phyloP scores from a whole-genome alignment of 441 rosid species.

The Isatis lusitanica region DNA sequence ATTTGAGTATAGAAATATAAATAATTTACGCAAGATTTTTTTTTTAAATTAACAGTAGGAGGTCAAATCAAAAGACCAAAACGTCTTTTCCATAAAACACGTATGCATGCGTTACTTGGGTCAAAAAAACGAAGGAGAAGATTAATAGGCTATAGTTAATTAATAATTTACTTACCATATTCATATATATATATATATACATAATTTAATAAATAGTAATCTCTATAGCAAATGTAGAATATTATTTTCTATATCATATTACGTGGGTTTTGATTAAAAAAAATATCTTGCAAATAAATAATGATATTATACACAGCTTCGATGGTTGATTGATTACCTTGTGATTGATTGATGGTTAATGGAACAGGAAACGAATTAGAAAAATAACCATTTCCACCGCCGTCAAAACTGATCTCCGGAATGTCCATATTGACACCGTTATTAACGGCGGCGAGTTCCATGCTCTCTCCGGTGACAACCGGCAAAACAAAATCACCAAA shows the following conservation, averaged over 20 bases:
- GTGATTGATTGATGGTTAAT: slow-evolving; percentile 43
- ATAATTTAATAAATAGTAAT: not conserved
- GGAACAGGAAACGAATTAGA: slow-evolving; percentile 42
- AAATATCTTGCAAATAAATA: not conserved
- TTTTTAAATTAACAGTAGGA: not conserved
- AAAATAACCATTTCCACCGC: slow-evolving; percentile 22
- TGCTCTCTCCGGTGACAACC: slow-evolving; percentile 8
- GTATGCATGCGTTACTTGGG: slow-evolving; percentile 30
- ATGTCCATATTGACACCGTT: slow-evolving; percentile 6
- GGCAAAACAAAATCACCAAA: slow-evolving; percentile 27
- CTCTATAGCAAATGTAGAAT: not conserved
- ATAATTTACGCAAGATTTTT: not conserved
- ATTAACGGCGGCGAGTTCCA: not conserved
- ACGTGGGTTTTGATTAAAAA: not conserved
- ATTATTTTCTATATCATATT: not conserved
- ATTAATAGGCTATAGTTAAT: not conserved
- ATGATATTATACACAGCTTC: not conserved
- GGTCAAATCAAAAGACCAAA: slow-evolving; percentile 35
- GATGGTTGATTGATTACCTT: slow-evolving; percentile 42
- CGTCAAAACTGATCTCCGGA: slow-evolving; percentile 10
- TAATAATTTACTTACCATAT: not conserved
- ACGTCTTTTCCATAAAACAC: slow-evolving; percentile 23
- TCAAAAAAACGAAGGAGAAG: not conserved
- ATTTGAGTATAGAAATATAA: not conserved
- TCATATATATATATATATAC: not conserved